Conservation (phyloP, 441 rosid species). For the Corymbia calophylla region DNA sequence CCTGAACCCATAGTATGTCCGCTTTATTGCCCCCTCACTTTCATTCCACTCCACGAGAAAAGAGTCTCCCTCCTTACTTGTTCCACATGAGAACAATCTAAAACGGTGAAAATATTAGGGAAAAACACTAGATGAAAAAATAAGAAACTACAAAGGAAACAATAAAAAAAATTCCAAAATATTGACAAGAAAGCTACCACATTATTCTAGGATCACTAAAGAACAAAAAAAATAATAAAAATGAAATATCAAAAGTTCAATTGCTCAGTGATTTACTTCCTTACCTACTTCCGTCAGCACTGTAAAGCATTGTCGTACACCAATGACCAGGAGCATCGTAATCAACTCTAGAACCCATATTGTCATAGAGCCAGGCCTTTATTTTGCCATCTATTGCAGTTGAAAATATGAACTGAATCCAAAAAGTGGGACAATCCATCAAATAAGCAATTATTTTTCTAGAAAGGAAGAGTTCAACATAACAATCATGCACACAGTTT, state of each 20-base stretch:
- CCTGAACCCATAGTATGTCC: constrained; percentile 25
- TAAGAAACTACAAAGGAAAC: background rate
- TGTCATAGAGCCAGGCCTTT: constrained; percentile 40
- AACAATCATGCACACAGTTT: background rate
- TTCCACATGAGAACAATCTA: constrained; percentile 33
- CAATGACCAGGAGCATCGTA: constrained; percentile 35
- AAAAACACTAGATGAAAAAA: background rate
- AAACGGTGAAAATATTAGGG: background rate
- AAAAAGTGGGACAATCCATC: background rate
- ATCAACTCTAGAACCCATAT: constrained; percentile 32
- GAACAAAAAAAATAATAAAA: background rate
- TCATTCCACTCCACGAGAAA: constrained; percentile 35
- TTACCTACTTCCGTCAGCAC: constrained; percentile 35
- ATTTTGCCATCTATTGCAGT: constrained; percentile 34
- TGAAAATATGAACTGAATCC: constrained; percentile 28
- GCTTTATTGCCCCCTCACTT: constrained; percentile 32
- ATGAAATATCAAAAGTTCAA: background rate
- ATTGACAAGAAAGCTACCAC: background rate
- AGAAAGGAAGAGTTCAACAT: background rate
- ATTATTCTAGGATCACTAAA: background rate
- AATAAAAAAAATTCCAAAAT: background rate
- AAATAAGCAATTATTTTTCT: background rate
- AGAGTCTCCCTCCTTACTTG: constrained; percentile 34
- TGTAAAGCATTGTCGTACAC: constrained; percentile 32
- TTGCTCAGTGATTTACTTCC: background rate